These are phyloP conservation scores for Melanopsichium pennsylvanicum DNA, from an alignment of 1,284 basidiomycete genomes.

Conservation along the genomic window DNA sequence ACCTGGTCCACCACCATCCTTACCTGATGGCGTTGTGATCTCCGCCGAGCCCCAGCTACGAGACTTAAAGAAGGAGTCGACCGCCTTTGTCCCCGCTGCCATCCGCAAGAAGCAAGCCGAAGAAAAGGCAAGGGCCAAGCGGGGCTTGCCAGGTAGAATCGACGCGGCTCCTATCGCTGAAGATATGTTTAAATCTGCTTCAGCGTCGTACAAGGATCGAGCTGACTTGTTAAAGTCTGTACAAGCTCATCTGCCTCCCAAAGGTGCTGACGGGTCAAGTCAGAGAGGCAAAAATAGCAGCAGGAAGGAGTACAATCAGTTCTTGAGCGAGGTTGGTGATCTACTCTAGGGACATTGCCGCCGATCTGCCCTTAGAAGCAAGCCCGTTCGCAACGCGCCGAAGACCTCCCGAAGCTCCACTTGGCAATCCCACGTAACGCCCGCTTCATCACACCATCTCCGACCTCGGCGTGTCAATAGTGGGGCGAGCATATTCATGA, in stretches of 20 bases:
- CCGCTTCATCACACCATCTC: conserved; percentile 1
- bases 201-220: conserved; percentile 7
- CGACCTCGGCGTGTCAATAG: not conserved
- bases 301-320: conserved; percentile 36
- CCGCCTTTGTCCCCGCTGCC: conserved; percentile 59
- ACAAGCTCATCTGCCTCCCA: conserved; percentile 21
- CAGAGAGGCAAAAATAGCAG: not conserved
- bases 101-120: conserved; percentile 53
- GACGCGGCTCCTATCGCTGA: conserved; percentile 49
- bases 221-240: conserved; percentile 30
- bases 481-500: conserved; percentile 5
- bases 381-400: too few species aligned
- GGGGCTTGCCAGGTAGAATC: conserved; percentile 47
- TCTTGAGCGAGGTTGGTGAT: conserved; percentile 41
- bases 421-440: not conserved
- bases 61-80: conserved; percentile 60
- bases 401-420: too few species aligned
- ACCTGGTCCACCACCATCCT: conserved; percentile 29
- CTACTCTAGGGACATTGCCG: conserved; percentile 12
- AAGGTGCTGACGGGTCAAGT: not conserved
- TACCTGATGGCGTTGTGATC: conserved; percentile 39
- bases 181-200: conserved; percentile 5
- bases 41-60: conserved; percentile 62
- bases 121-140: conserved; percentile 41
- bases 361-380: too few species aligned